These are phyloP conservation scores for Tricholoma sp. DNA, from an alignment of 768 basidiomycete species.

Conservation along the genomic window DNA sequence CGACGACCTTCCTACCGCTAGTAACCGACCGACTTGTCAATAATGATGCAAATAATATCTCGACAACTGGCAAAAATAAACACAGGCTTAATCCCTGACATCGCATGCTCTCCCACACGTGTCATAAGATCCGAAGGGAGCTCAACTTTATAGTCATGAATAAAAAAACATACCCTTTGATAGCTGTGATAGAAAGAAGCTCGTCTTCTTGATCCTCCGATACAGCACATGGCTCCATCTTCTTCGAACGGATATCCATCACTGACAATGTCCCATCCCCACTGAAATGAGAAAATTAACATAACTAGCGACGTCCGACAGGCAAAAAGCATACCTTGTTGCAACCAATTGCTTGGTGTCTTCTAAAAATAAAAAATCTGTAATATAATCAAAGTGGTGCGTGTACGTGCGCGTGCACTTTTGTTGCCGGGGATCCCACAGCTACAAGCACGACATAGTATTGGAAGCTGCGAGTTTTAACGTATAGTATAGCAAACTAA, in stretches of 20 bases:
- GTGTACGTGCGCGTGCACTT: slow-evolving; percentile 62
- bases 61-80: neutral
- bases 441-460: slow-evolving; percentile 35
- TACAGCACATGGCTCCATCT: slow-evolving; percentile 69
- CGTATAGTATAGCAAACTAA: slow-evolving; percentile 23
- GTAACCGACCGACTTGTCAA: neutral
- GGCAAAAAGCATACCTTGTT: slow-evolving; percentile 57
- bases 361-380: slow-evolving; percentile 82
- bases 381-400: slow-evolving; percentile 94
- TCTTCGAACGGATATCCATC: slow-evolving; percentile 84
- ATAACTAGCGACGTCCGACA: neutral
- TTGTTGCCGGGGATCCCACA: slow-evolving; percentile 83
- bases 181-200: slow-evolving; percentile 76
- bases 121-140: neutral
- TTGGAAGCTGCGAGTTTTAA: slow-evolving; percentile 1
- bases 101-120: neutral
- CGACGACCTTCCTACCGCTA: slow-evolving; percentile 74
- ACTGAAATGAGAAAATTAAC: slow-evolving; percentile 32
- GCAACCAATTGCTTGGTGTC: slow-evolving; percentile 83
- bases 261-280: slow-evolving; percentile 93
- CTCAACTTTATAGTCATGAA: neutral
- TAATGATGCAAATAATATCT: neutral
- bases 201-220: slow-evolving; percentile 98
- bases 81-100: neutral
- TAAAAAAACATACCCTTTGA: slow-evolving; percentile 61